These are phyloP conservation scores for Shiraia bambusicola DNA, from an alignment of 2,329 filamentous ascomycete genomes.

Conservation along the genomic window DNA sequence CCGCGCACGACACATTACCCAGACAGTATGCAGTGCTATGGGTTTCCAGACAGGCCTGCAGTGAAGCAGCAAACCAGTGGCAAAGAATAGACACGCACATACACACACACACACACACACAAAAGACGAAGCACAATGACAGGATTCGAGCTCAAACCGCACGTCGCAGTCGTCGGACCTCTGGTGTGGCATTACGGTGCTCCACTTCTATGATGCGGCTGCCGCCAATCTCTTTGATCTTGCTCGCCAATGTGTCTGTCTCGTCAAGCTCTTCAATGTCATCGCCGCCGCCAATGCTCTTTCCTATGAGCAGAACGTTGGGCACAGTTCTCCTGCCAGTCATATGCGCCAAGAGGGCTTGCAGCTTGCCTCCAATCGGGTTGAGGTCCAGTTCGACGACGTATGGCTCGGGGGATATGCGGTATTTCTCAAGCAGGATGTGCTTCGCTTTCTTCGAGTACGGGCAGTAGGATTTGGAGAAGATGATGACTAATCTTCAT, in stretches of 20 bases:
- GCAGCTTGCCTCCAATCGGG: slow-evolving; percentile 69
- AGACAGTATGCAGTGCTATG: slow-evolving; percentile 1
- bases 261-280: slow-evolving; percentile 70
- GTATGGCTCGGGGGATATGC: slow-evolving; percentile 76
- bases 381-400: slow-evolving; percentile 91
- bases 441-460: slow-evolving; percentile 82
- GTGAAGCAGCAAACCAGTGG: neutral
- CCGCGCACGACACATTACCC: slow-evolving; percentile 1
- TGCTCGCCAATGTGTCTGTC: slow-evolving; percentile 67
- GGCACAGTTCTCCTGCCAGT: slow-evolving; percentile 87
- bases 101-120: slow-evolving; percentile 5
- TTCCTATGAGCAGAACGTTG: slow-evolving; percentile 84
- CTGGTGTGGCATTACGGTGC: slow-evolving; percentile 14
- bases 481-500: slow-evolving; percentile 75
- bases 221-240: slow-evolving; percentile 71
- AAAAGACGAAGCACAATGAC: neutral
- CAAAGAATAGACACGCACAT: neutral
- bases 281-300: slow-evolving; percentile 87
- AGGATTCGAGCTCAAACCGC: slow-evolving; percentile 2
- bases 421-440: slow-evolving; percentile 80
- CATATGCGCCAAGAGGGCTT: slow-evolving; percentile 68
- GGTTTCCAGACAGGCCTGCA: slow-evolving; percentile 11
- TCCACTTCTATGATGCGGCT: slow-evolving; percentile 57
- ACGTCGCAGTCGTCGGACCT: slow-evolving; percentile 11
- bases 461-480: slow-evolving; percentile 92